These are phyloP conservation scores for Penicillium sp. DNA, from an alignment of 2,329 filamentous ascomycete species.

Conservation along the genomic window DNA sequence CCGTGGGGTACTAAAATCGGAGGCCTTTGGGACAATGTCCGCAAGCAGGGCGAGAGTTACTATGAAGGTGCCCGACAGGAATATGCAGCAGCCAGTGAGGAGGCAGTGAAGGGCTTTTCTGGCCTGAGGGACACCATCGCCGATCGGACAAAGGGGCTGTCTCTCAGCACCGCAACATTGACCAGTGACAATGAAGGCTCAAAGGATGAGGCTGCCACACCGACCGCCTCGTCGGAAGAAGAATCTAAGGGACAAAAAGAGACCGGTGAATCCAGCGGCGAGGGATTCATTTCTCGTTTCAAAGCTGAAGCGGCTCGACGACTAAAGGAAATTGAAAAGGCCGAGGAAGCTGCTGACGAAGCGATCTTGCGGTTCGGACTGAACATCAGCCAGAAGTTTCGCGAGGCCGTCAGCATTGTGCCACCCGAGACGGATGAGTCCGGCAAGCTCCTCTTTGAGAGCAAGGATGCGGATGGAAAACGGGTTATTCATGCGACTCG, in stretches of 20 bases:
- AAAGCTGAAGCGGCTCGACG: conserved; percentile 76
- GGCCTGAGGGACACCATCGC: conserved; percentile 68
- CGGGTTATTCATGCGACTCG: conserved; percentile 91
- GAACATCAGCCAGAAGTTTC: conserved; percentile 85
- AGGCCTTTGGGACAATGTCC: conserved; percentile 85
- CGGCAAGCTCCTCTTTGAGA: conserved; percentile 82
- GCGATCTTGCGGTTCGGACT: conserved; percentile 87
- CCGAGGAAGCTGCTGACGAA: conserved; percentile 95
- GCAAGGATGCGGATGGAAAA: conserved; percentile 85
- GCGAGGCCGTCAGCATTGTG: conserved; percentile 85
- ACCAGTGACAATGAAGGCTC: conserved; percentile 23
- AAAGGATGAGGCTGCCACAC: conserved; percentile 31
- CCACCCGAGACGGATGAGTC: conserved; percentile 61
- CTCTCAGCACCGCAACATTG: conserved; percentile 52
- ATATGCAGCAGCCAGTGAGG: conserved; percentile 73
- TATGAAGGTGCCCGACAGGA: conserved; percentile 82
- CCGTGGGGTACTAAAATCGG: conserved; percentile 89
- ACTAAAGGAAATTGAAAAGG: conserved; percentile 83
- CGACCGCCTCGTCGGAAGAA: conserved; percentile 27
- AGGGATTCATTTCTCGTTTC: conserved; percentile 73
- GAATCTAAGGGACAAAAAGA: conserved; percentile 19
- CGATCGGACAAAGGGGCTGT: conserved; percentile 72
- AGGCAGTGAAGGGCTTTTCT: conserved; percentile 78
- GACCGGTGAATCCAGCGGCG: conserved; percentile 43
- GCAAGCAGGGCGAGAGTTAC: conserved; percentile 91